Conservation (phyloP, 2,329 filamentous ascomycete genomes). For the Thermoascus crustaceus region DNA sequence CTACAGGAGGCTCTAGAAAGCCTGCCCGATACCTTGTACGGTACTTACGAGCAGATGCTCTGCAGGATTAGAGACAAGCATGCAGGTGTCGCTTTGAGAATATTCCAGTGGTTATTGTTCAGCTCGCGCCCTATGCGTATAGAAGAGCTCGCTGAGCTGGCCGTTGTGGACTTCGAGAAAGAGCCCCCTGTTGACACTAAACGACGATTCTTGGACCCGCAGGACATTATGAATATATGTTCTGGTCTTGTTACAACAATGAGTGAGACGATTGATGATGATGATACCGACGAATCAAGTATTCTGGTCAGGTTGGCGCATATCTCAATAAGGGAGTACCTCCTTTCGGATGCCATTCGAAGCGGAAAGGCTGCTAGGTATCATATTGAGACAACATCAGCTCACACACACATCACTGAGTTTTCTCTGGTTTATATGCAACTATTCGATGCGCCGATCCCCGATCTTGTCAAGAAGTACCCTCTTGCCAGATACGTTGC, state of each 20-base stretch:
- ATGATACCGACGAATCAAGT: background rate
- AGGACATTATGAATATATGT: slow-evolving; percentile 6
- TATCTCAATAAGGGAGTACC: slow-evolving; percentile 6
- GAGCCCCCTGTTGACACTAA: background rate
- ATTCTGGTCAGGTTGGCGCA: slow-evolving; percentile 6
- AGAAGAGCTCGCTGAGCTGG: slow-evolving; percentile 7
- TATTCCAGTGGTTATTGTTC: slow-evolving; percentile 6
- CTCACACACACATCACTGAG: slow-evolving; percentile 5
- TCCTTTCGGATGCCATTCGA: slow-evolving; percentile 3
- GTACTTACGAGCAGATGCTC: slow-evolving; percentile 6
- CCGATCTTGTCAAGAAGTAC: background rate
- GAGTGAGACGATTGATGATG: background rate
- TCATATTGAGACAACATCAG: slow-evolving; percentile 1
- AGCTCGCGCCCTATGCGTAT: slow-evolving; percentile 3
- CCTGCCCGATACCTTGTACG: slow-evolving; percentile 4
- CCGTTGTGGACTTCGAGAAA: slow-evolving; percentile 4
- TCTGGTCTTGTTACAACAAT: slow-evolving; percentile 4
- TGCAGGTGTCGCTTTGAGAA: slow-evolving; percentile 4
- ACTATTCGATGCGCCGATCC: background rate
- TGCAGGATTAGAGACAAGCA: slow-evolving; percentile 3
- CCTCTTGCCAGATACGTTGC: slow-evolving; percentile 4
- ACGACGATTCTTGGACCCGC: slow-evolving; percentile 5
- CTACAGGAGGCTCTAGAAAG: slow-evolving; percentile 4
- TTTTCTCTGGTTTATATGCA: slow-evolving; percentile 6
- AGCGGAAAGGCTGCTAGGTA: slow-evolving; percentile 2